A percentile compares a stretch with the other conserved stretches of the same genome.
Conservation (phyloP, 805 yeast genomes). For the Cyberlindnera xylosilytica region DNA sequence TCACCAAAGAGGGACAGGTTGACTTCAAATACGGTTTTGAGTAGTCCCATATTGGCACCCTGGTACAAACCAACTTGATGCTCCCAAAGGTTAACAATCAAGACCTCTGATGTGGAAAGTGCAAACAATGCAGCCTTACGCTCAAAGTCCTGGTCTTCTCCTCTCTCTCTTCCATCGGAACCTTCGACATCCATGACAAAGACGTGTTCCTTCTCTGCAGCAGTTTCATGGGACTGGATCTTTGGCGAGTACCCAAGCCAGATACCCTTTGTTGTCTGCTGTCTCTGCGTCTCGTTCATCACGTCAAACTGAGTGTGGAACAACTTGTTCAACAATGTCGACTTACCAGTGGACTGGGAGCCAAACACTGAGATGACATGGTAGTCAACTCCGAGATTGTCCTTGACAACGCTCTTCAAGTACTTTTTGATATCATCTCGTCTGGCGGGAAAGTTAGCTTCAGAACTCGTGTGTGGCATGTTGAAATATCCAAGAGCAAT, state of each 20-base stretch:
- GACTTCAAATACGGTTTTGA: conserved; percentile 95
- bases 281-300: conserved; percentile 83
- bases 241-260: conserved; percentile 64
- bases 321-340: conserved; percentile 80
- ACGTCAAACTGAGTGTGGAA: conserved; percentile 89
- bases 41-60: conserved; percentile 94
- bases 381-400: conserved; percentile 63
- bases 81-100: conserved; percentile 95
- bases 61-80: conserved; percentile 95
- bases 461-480: too few relatives aligned
- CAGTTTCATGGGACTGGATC: conserved; percentile 25
- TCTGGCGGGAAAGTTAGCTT: too few relatives aligned
- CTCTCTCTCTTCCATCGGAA: conserved; percentile 96
- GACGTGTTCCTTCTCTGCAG: conserved; percentile 35
- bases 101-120: conserved; percentile 81
- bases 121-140: conserved; percentile 96
- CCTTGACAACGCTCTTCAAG: conserved; percentile 34
- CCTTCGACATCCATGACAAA: conserved; percentile 98
- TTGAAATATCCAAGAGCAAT: too few relatives aligned
- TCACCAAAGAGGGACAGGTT: conserved; percentile 81
- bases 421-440: conserved; percentile 17
- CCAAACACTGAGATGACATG: conserved; percentile 96
- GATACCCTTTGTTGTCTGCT: conserved; percentile 87
- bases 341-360: conserved; percentile 94
- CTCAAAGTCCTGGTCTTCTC: conserved; percentile 98